These are phyloP conservation scores for Euphorbia tirucalli DNA, from an alignment of 345 rosid genomes.

Conservation along the genomic window DNA sequence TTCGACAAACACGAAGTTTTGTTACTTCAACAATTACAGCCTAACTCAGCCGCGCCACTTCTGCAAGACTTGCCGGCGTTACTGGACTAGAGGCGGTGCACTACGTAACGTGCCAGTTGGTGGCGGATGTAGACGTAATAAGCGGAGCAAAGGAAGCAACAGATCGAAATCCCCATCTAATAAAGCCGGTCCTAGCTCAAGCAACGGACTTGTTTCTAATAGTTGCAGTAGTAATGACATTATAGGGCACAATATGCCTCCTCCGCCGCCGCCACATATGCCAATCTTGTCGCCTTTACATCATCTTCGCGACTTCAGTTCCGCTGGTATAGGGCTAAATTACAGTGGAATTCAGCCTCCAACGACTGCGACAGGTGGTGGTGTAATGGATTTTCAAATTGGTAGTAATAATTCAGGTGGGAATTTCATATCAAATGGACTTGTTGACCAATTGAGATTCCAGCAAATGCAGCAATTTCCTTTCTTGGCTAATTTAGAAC, in stretches of 20 bases:
- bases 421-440: conserved; percentile 31
- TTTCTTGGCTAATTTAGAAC: conserved; percentile 31
- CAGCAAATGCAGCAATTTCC: conserved; percentile 40
- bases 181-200: conserved; percentile 27
- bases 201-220: conserved; percentile 32
- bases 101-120: conserved; percentile 72
- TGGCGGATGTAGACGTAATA: conserved; percentile 61
- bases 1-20: conserved; percentile 66
- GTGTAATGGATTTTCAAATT: conserved; percentile 33
- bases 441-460: conserved; percentile 42
- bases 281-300: conserved; percentile 45
- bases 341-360: conserved; percentile 35
- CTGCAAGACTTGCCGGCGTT: conserved; percentile 70
- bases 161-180: conserved; percentile 51
- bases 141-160: conserved; percentile 49
- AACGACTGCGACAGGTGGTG: neutral
- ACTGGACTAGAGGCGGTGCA: conserved; percentile 84
- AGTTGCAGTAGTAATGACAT: conserved; percentile 28
- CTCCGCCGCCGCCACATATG: conserved; percentile 24
- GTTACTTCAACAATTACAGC: conserved; percentile 75
- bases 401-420: conserved; percentile 23
- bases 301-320: conserved; percentile 31
- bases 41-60: conserved; percentile 79
- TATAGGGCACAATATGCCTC: conserved; percentile 25
- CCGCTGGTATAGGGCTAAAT: conserved; percentile 31